These are phyloP conservation scores for Lactarius psammicola DNA, from an alignment of 768 basidiomycete genomes.

Conservation along the genomic window DNA sequence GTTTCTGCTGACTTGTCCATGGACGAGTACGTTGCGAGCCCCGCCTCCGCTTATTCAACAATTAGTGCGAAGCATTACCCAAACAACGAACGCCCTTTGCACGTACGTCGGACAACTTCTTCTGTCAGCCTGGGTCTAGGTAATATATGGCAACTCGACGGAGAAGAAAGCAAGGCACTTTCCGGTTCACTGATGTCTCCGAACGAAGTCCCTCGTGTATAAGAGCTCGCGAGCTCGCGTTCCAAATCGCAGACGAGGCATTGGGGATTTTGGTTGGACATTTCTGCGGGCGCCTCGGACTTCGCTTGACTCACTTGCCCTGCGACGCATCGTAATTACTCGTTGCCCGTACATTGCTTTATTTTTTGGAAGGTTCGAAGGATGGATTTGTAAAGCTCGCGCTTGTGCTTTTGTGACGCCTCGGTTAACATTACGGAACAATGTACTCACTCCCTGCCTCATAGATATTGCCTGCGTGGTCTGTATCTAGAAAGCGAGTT, in stretches of 20 bases:
- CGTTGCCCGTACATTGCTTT: conserved; percentile 15
- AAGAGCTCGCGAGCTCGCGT: neutral
- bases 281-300: neutral
- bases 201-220: conserved; percentile 18
- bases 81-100: conserved; percentile 20
- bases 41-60: conserved; percentile 22
- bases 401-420: conserved; percentile 8
- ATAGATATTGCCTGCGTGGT: neutral
- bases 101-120: conserved; percentile 22
- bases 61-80: conserved; percentile 18
- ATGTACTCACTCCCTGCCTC: conserved; percentile 21
- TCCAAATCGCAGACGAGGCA: neutral
- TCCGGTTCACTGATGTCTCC: conserved; percentile 16
- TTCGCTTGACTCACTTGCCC: conserved; percentile 2
- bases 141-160: conserved; percentile 73
- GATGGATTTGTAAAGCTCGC: conserved; percentile 21
- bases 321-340: neutral
- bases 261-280: neutral
- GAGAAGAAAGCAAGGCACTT: conserved; percentile 52
- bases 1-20: conserved; percentile 64
- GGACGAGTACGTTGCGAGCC: conserved; percentile 46
- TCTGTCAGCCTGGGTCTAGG: conserved; percentile 38
- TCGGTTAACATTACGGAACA: conserved; percentile 23
- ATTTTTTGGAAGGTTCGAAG: conserved; percentile 21
- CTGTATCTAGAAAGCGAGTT: conserved; percentile 1